phyloP scores from a whole-genome alignment of 345 rosid genomes.

The Punica granatum region DNA sequence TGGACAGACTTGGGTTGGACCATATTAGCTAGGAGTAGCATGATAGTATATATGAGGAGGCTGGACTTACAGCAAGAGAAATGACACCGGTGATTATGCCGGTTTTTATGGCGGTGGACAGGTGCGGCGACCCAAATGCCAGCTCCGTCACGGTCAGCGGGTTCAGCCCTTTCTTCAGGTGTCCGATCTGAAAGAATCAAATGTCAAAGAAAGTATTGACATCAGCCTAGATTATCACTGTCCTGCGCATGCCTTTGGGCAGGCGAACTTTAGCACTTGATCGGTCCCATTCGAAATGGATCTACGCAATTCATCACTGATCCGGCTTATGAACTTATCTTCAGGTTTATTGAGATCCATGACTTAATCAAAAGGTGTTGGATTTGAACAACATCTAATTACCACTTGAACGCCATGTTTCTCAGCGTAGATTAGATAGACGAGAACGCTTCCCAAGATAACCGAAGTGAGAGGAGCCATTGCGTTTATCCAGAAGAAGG shows the following conservation, averaged over 20 bases:
- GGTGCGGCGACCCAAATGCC: slow-evolving; percentile 56
- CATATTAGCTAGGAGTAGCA: background rate
- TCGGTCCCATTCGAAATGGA: too few species aligned
- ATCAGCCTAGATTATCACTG: too few species aligned
- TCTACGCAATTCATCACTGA: too few species aligned
- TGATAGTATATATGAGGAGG: background rate
- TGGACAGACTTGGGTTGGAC: background rate
- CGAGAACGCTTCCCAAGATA: slow-evolving; percentile 77
- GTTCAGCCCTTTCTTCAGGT: slow-evolving; percentile 77
- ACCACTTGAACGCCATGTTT: slow-evolving; percentile 97
- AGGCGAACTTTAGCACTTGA: too few species aligned
- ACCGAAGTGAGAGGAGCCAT: slow-evolving; percentile 89
- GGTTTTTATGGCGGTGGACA: slow-evolving; percentile 53
- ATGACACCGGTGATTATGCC: slow-evolving; percentile 82
- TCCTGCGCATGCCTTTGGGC: too few species aligned
- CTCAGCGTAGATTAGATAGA: slow-evolving; percentile 79
- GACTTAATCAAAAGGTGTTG: background rate
- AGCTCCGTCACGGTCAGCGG: slow-evolving; percentile 62
- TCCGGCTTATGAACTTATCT: too few species aligned
- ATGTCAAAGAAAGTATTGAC: background rate
- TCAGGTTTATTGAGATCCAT: too few species aligned
- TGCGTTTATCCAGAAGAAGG: slow-evolving; percentile 84
- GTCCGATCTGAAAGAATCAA: slow-evolving; percentile 54
- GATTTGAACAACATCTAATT: slow-evolving; percentile 1
- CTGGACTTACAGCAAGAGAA: slow-evolving; percentile 70